Conservation (phyloP, 2,329 filamentous ascomycete genomes). For the Rutstroemia sp. region DNA sequence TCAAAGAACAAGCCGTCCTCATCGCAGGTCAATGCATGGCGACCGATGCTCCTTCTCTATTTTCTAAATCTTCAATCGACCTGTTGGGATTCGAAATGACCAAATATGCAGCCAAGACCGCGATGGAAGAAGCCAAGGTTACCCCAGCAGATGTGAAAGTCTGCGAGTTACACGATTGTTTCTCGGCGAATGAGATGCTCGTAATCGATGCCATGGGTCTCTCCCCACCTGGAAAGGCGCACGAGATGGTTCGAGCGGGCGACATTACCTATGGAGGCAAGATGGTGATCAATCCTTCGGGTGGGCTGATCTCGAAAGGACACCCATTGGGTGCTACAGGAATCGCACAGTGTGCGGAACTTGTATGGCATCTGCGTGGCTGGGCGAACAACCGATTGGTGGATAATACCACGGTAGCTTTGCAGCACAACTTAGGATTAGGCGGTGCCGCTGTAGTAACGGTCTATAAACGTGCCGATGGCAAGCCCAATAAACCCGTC, state of each 20-base stretch:
- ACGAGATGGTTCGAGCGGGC: constrained; percentile 79
- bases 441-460: constrained; percentile 87
- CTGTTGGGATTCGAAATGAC: constrained; percentile 87
- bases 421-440: constrained; percentile 91
- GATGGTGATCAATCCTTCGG: constrained; percentile 84
- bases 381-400: constrained; percentile 89
- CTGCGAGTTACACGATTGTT: constrained; percentile 94
- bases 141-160: constrained; percentile 67
- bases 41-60: constrained; percentile 76
- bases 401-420: constrained; percentile 58
- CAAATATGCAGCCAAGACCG: constrained; percentile 57
- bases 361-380: constrained; percentile 90
- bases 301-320: constrained; percentile 91
- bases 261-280: constrained; percentile 82
- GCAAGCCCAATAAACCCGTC: constrained; percentile 55
- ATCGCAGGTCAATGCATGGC: constrained; percentile 83
- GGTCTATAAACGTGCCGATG: constrained; percentile 80
- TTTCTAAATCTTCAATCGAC: constrained; percentile 75
- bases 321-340: constrained; percentile 91
- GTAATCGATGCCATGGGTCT: constrained; percentile 82
- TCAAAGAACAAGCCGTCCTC: constrained; percentile 74
- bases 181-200: constrained; percentile 91
- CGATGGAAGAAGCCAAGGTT: constrained; percentile 67
- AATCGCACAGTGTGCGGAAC: constrained; percentile 89
- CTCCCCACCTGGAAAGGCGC: constrained; percentile 71